Conservation (phyloP, 2,329 filamentous ascomycete species). For the Colletotrichum cordylinicola region DNA sequence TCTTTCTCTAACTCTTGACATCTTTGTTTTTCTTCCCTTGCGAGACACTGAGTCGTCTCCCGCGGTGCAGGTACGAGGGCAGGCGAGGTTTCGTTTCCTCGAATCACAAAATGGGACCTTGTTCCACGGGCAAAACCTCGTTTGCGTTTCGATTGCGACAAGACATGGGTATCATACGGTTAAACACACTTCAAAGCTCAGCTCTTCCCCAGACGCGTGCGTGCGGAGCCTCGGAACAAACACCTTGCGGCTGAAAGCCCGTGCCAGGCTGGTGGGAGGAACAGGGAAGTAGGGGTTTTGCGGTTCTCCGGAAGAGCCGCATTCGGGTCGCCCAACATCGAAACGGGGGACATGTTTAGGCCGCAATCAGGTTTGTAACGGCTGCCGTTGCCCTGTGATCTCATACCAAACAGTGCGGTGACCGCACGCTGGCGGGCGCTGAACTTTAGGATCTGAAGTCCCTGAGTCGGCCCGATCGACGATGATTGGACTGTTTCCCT, state of each 20-base stretch:
- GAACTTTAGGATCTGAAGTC: not conserved
- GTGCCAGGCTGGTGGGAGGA: not conserved
- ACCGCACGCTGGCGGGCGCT: not conserved
- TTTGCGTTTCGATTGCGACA: not conserved
- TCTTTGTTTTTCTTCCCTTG: not conserved
- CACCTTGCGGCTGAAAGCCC: conserved; percentile 8
- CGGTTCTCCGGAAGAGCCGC: not conserved
- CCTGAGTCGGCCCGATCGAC: not conserved
- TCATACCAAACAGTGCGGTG: not conserved
- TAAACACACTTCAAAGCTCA: not conserved
- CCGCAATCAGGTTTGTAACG: not conserved
- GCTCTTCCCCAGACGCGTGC: not conserved
- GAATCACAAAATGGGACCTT: not conserved
- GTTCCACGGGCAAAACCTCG: not conserved
- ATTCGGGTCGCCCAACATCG: not conserved
- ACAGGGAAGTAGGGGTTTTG: not conserved
- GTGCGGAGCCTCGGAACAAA: not conserved
- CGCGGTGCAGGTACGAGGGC: not conserved
- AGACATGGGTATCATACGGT: conserved; percentile 18
- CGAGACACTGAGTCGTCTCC: not conserved
- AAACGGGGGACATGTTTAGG: not conserved
- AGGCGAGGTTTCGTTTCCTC: not conserved
- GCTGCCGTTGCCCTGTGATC: not conserved
- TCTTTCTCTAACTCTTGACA: not conserved
- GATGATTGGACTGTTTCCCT: not conserved